Conservation (phyloP, 108 stramenopile species). For the Parmales sp. region DNA sequence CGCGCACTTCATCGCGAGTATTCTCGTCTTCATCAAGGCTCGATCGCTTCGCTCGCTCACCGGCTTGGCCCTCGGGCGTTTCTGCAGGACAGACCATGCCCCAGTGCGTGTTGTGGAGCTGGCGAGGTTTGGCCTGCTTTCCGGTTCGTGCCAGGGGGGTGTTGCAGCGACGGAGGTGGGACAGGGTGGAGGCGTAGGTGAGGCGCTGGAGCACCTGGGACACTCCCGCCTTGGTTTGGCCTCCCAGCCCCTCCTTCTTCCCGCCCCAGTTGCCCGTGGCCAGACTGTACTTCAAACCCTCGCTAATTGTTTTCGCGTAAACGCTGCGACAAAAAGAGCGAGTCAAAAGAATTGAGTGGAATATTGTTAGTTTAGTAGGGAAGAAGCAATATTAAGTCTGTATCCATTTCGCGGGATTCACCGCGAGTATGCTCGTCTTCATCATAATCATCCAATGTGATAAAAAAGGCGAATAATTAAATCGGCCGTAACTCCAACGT, state of each 20-base stretch:
- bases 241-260: slow-evolving; percentile 68
- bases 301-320: slow-evolving; percentile 56
- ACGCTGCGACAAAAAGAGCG: no score
- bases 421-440: no score
- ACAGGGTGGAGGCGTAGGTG: slow-evolving; percentile 93
- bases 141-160: slow-evolving; percentile 94
- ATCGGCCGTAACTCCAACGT: no score
- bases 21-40: slow-evolving; percentile 65
- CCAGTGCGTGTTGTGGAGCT: slow-evolving; percentile 99
- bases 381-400: no score
- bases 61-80: slow-evolving; percentile 93
- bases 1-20: no score
- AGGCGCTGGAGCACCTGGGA: slow-evolving; percentile 95
- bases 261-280: slow-evolving; percentile 99
- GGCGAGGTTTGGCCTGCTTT: slow-evolving; percentile 95
- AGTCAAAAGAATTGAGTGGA: no score
- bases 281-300: slow-evolving; percentile 91
- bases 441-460: no score
- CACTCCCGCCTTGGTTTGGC: slow-evolving; percentile 94
- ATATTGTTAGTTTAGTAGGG: no score
- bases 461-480: no score
- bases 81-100: slow-evolving; percentile 93
- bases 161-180: slow-evolving; percentile 95
- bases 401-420: no score
- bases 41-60: slow-evolving; percentile 94